A percentile compares a stretch with the other conserved stretches of the same genome.
These are phyloP conservation scores for Naegleria gruberi DNA, from an alignment of 208 protist species.

Conservation along the genomic window DNA sequence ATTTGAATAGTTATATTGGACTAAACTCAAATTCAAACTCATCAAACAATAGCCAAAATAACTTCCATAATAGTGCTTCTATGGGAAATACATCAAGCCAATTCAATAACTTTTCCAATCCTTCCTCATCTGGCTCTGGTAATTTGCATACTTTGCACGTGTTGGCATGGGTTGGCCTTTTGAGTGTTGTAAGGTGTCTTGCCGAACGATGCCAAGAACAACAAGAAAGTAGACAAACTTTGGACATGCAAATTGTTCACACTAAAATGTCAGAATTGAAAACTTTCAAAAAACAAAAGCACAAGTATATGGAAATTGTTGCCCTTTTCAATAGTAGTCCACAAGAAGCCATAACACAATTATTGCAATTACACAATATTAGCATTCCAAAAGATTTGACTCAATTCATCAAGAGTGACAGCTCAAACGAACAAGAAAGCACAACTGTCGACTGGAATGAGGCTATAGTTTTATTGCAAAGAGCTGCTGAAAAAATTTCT, in stretches of 20 bases:
- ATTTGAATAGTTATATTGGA: neutral
- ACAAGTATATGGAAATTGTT: neutral
- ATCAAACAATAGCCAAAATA: neutral
- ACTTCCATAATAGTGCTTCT: neutral
- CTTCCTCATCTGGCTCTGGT: neutral
- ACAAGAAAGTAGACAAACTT: neutral
- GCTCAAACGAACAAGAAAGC: neutral
- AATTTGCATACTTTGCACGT: conserved; percentile 8
- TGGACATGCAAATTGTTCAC: no score
- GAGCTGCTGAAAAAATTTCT: neutral
- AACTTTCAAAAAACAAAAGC: neutral
- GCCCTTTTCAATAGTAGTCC: neutral
- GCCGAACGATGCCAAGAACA: neutral
- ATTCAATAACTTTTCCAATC: neutral
- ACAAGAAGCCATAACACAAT: neutral
- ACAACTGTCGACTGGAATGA: neutral
- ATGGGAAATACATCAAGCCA: neutral
- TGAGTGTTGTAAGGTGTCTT: neutral
- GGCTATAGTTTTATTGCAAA: neutral
- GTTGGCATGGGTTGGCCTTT: neutral
- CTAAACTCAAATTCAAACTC: neutral
- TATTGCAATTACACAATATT: neutral
- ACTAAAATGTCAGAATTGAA: neutral
- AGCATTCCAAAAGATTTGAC: neutral
- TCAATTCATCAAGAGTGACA: neutral